These are phyloP conservation scores for Populus nigra DNA, from an alignment of 345 rosid genomes.

Conservation along the genomic window DNA sequence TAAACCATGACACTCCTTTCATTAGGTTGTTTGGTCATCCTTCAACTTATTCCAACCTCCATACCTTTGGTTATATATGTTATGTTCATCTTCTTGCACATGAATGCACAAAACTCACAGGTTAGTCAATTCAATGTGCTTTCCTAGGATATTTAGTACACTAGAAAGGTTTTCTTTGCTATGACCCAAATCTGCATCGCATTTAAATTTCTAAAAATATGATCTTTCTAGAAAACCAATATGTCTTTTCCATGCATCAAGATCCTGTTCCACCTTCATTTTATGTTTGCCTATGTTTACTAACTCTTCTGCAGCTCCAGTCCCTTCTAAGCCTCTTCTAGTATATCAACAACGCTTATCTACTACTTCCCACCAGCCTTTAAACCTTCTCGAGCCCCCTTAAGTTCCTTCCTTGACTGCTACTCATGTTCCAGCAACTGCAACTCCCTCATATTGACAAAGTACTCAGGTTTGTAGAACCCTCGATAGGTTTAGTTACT, in stretches of 20 bases:
- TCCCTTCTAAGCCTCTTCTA: too few relatives aligned
- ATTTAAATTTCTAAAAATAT: background rate
- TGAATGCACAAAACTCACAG: background rate
- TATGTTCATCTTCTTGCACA: background rate
- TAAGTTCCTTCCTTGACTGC: too few relatives aligned
- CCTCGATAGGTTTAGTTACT: slow-evolving; percentile 3
- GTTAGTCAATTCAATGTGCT: background rate
- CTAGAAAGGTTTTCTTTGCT: background rate
- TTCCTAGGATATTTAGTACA: background rate
- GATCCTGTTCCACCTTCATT: background rate
- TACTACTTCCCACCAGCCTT: too few relatives aligned
- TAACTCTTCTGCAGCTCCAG: too few relatives aligned
- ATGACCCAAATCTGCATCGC: too few relatives aligned
- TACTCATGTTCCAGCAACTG: too few relatives aligned
- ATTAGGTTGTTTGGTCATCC: background rate
- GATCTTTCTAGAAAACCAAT: too few relatives aligned
- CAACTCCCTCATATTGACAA: too few relatives aligned
- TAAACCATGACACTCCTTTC: background rate
- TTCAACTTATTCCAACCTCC: background rate
- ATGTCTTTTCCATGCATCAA: background rate
- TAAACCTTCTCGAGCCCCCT: too few relatives aligned
- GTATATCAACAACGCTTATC: too few relatives aligned
- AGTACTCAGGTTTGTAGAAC: background rate
- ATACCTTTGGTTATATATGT: background rate
- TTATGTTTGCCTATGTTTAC: too few relatives aligned